A percentile compares a stretch with the other conserved stretches of the same genome.
These are phyloP conservation scores for Leccinellum luteum DNA, from an alignment of 768 basidiomycete species.

Conservation along the genomic window DNA sequence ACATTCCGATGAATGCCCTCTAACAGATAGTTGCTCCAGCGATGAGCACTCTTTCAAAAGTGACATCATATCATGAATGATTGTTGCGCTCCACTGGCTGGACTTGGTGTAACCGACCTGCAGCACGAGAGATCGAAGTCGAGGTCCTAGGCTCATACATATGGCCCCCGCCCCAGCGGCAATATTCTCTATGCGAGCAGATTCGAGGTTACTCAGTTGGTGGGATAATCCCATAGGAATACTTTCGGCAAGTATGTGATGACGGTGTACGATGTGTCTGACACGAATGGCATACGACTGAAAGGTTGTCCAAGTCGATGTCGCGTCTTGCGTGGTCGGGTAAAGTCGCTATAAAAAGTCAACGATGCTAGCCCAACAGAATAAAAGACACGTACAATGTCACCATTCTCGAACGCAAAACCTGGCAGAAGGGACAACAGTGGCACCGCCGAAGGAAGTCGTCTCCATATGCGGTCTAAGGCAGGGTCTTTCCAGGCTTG, in stretches of 20 bases:
- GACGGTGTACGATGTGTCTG: constrained; percentile 22
- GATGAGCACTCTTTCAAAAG: constrained; percentile 24
- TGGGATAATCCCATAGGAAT: constrained; percentile 2
- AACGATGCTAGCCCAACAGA: not conserved
- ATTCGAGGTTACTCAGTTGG: constrained; percentile 16
- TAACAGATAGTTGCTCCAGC: constrained; percentile 38
- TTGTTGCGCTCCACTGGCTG: constrained; percentile 25
- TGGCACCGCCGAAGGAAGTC: constrained; percentile 40
- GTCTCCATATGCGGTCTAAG: constrained; percentile 45
- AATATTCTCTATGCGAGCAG: constrained; percentile 18
- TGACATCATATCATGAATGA: constrained; percentile 18
- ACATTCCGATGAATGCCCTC: constrained; percentile 34
- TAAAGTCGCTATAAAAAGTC: constrained; percentile 13
- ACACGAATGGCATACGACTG: constrained; percentile 25
- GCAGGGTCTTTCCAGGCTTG: constrained; percentile 49
- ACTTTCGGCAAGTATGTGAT: constrained; percentile 13
- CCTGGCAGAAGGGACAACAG: constrained; percentile 37
- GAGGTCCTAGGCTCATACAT: constrained; percentile 32
- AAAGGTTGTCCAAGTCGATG: constrained; percentile 12
- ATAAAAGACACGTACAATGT: constrained; percentile 11
- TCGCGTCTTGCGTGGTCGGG: not conserved
- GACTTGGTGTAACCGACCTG: constrained; percentile 28
- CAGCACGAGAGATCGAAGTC: constrained; percentile 36
- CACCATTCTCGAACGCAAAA: constrained; percentile 8
- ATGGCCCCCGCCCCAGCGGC: constrained; percentile 12